Percentiles rank a stretch among this genome's conserved stretches.
Conservation (phyloP, 148 eudicot genomes). For the Rhododendron griersonianum region DNA sequence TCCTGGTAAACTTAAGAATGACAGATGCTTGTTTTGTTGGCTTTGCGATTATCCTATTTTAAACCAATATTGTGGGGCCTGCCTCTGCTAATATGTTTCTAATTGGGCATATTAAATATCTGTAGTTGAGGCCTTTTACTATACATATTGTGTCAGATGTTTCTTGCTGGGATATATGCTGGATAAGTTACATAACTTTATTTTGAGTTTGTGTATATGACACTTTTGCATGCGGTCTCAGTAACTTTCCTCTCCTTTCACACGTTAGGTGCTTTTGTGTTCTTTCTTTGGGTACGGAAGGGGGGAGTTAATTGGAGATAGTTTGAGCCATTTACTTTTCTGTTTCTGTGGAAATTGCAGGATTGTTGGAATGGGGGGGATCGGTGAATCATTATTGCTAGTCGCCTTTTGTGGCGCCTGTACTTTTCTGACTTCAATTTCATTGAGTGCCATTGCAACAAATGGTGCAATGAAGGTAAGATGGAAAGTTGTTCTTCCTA, state of each 20-base stretch:
- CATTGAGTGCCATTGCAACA: slow-evolving; percentile 97
- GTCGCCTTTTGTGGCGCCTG: slow-evolving; percentile 89
- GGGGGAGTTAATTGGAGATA: slow-evolving; percentile 2
- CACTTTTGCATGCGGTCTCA: slow-evolving; percentile 5
- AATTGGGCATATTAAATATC: background rate
- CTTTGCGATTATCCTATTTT: slow-evolving; percentile 1
- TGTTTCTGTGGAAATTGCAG: slow-evolving; percentile 40
- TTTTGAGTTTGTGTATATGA: background rate
- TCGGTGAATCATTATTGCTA: slow-evolving; percentile 73
- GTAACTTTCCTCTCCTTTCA: background rate
- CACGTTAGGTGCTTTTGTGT: background rate
- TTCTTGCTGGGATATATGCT: background rate
- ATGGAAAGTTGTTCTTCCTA: background rate
- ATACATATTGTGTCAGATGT: background rate
- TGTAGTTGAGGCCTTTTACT: background rate
- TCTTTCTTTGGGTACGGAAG: background rate
- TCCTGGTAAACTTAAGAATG: slow-evolving; percentile 56
- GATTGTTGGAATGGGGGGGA: slow-evolving; percentile 99
- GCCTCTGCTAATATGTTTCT: background rate
- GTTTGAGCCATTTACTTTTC: slow-evolving; percentile 2
- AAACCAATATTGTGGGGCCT: background rate
- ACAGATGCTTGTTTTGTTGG: slow-evolving; percentile 3
- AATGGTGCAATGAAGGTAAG: slow-evolving; percentile 99
- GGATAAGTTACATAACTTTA: background rate
- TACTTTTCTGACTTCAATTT: slow-evolving; percentile 89